Percentiles rank a stretch among this genome's conserved stretches.
Evolutionary conservation across 2,329 filamentous ascomycete species (phyloP).

Genomic region (Cladosporium sp.): DNA sequence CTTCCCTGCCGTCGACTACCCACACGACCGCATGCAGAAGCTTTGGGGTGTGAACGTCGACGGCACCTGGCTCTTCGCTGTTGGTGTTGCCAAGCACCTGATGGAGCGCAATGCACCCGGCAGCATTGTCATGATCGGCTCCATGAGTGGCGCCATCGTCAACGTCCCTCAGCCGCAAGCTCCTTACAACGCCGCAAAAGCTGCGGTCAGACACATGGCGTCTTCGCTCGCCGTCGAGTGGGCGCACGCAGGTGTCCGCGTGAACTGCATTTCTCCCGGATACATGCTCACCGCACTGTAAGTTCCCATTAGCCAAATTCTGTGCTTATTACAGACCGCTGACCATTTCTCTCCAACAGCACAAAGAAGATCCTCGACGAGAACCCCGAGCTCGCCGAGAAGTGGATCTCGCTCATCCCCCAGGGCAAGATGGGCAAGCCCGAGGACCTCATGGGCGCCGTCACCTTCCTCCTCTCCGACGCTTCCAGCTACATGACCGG

Average conservation of each 20-base stretch:
- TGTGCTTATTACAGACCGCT: not conserved
- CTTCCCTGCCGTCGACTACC: constrained; percentile 88
- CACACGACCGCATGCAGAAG: constrained; percentile 86
- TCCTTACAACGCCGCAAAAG: constrained; percentile 92
- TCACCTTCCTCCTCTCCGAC: constrained; percentile 81
- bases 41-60: constrained; percentile 93
- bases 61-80: constrained; percentile 87
- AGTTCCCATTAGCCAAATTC: constrained; percentile 43
- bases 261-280: constrained; percentile 93
- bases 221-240: constrained; percentile 90
- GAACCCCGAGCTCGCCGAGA: constrained; percentile 82
- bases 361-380: constrained; percentile 94
- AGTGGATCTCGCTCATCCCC: constrained; percentile 91
- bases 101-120: constrained; percentile 78
- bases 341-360: constrained; percentile 46
- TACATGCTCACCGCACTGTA: constrained; percentile 96
- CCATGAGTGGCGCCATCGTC: constrained; percentile 91
- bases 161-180: constrained; percentile 94
- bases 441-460: constrained; percentile 89
- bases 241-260: constrained; percentile 82
- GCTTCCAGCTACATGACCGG: constrained; percentile 72
- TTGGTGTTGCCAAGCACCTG: constrained; percentile 80
- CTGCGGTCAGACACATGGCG: constrained; percentile 85
- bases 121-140: constrained; percentile 92
- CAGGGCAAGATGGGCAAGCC: constrained; percentile 91